Conservation (phyloP, 352 stramenopile species). For the Elongisporangium senticosum region DNA sequence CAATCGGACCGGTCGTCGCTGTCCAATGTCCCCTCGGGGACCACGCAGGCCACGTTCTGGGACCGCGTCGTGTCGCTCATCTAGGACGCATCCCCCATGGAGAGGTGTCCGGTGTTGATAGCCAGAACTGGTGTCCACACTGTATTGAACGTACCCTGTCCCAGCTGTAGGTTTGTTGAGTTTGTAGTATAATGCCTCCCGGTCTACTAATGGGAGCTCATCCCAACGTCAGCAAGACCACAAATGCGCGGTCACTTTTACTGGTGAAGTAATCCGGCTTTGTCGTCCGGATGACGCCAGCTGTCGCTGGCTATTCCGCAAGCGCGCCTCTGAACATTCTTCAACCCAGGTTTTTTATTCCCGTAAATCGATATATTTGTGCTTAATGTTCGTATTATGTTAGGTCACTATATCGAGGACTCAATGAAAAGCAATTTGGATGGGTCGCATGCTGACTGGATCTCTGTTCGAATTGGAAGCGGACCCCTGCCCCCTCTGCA, state of each 20-base stretch:
- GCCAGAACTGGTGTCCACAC: not conserved
- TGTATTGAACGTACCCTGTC: not conserved
- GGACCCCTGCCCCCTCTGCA: not conserved
- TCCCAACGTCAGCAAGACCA: not conserved
- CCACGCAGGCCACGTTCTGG: slow-evolving; percentile 31
- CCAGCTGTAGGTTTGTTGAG: not conserved
- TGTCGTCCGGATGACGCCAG: not conserved
- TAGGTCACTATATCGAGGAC: not conserved
- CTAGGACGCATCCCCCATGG: not conserved
- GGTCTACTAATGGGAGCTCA: not conserved
- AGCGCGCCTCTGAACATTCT: not conserved
- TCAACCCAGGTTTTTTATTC: not conserved
- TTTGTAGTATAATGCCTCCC: not conserved
- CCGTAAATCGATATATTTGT: not conserved
- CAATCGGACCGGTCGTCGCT: slow-evolving; percentile 29
- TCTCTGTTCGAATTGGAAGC: not conserved
- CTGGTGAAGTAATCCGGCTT: not conserved
- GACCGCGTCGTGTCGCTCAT: slow-evolving; percentile 34
- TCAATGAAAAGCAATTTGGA: not conserved
- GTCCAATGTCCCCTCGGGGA: slow-evolving; percentile 8
- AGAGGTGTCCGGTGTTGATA: not conserved
- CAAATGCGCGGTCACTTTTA: not conserved
- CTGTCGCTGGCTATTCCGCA: not conserved
- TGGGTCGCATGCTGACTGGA: not conserved
- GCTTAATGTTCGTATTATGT: not conserved